phyloP scores from a whole-genome alignment of 2,329 filamentous ascomycete genomes.

The Aciculosporium take region DNA sequence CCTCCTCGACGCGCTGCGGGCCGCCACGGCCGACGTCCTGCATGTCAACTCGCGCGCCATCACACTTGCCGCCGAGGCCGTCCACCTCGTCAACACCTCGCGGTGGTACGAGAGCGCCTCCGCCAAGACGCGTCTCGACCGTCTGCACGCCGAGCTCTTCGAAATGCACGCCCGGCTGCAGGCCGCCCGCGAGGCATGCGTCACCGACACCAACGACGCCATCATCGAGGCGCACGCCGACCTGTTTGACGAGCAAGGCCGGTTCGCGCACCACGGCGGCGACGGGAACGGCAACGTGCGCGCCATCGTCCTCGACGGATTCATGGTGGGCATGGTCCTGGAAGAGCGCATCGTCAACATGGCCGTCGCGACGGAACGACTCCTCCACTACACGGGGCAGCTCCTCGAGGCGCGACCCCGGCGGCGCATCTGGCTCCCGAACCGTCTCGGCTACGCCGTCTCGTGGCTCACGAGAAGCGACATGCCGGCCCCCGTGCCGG shows the following conservation, averaged over 20 bases:
- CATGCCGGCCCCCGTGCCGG: constrained; percentile 8
- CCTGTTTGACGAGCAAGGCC: constrained; percentile 27
- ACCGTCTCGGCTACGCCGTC: constrained; percentile 22
- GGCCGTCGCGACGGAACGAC: constrained; percentile 15
- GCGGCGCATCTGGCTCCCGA: constrained; percentile 28
- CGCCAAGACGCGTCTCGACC: constrained; percentile 10
- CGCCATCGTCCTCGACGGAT: constrained; percentile 20
- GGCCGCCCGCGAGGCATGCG: constrained; percentile 13
- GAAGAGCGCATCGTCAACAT: constrained; percentile 26
- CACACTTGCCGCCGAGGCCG: constrained; percentile 11
- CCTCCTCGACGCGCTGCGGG: constrained; percentile 18
- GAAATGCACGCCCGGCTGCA: constrained; percentile 15
- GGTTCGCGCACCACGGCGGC: constrained; percentile 16
- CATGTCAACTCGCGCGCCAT: constrained; percentile 13
- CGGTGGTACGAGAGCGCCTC: constrained; percentile 17
- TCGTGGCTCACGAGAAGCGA: constrained; percentile 22
- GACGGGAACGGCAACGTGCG: constrained; percentile 6
- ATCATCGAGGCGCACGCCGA: constrained; percentile 25
- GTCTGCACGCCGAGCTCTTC: constrained; percentile 9
- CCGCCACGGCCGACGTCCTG: constrained; percentile 16
- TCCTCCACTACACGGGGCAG: constrained; percentile 23
- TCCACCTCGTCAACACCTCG: constrained; percentile 16
- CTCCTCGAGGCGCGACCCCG: constrained; percentile 21
- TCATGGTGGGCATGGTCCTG: constrained; percentile 32
- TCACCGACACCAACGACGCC: constrained; percentile 22